These are phyloP conservation scores for Chamaenerion angustifolium DNA, from an alignment of 345 rosid genomes.

Conservation along the genomic window DNA sequence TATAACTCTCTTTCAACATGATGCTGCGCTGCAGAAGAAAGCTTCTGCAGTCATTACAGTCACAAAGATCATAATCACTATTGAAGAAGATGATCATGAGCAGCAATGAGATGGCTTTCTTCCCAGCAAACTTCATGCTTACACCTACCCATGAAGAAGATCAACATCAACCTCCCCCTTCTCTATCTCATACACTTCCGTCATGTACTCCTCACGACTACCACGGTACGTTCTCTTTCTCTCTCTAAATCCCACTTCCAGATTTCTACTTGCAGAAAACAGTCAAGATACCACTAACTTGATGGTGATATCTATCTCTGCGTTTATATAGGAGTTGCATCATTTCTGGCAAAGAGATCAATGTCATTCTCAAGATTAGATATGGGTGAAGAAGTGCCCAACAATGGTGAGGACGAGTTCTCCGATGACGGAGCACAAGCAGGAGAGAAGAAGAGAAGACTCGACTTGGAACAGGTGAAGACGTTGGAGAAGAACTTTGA, in stretches of 20 bases:
- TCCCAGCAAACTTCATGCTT: conserved; percentile 76
- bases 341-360: conserved; percentile 74
- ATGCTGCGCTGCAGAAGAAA: neutral
- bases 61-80: neutral
- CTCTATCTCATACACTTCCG: conserved; percentile 59
- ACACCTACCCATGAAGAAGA: conserved; percentile 51
- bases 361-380: conserved; percentile 55
- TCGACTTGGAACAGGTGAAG: conserved; percentile 84
- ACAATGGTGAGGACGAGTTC: conserved; percentile 71
- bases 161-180: conserved; percentile 38
- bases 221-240: conserved; percentile 51
- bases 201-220: conserved; percentile 65
- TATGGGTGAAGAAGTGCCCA: conserved; percentile 28
- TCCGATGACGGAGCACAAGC: conserved; percentile 92
- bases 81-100: conserved; percentile 35
- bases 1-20: too few species aligned
- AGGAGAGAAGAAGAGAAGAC: conserved; percentile 93
- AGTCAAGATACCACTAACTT: too few species aligned
- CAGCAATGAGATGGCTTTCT: conserved; percentile 87
- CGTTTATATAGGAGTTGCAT: conserved; percentile 47
- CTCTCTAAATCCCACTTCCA: too few species aligned
- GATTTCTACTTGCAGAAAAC: too few species aligned
- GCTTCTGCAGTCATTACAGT: conserved; percentile 1
- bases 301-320: too few species aligned
- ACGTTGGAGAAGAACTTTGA: conserved; percentile 92